Evolutionary conservation across 192 early-diverging fungal species (phyloP), one percentile per base, ranked within the genome.

Genomic region (Chytriomyces sp.): DNA sequence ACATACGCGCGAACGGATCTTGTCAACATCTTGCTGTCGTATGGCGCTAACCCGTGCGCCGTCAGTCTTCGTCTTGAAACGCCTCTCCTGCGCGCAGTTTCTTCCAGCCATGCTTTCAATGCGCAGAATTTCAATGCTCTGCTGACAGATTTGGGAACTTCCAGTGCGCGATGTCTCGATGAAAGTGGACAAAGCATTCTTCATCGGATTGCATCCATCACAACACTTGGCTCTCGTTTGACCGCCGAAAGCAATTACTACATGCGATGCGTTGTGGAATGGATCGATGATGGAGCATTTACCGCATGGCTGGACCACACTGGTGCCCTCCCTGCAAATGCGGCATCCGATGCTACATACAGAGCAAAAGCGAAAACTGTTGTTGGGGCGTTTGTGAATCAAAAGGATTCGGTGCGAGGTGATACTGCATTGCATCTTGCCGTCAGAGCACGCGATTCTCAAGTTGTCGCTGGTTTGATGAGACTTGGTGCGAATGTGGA

Each of bases 371-470:
- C 50, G 2, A 65, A 63, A 50, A 49, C 47, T 44, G 64, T 67
- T 23, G 64, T 72, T 20, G 50, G 35, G 13, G 69, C 46, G 3
- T 78, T 78, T 61, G 35, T 81, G 28, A 65, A 81, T 78, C 47
- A 18, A 16, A 16, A 53, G 53, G 75, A 81, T 67, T 20, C 11
- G 26, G n/a, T 18, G 1, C 28, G 2, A 1, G 76, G 76, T 2
- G 67, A 81, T 50, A 77, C 80, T 18, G 80, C 80, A 0, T 47
- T 81, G 50, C 72, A 75, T 60, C 20, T 81, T 44, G 80, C 80
- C 50, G 64, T 76, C 16, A 67, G 75, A 18, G 47, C 23, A 16
- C 45, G 64, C n/a, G 18, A 47, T 7, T 7, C 9, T 11, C 24
- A 26, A 6, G 47, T 76, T 44, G 75, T 59, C n/a, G 10, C 16